Percentiles rank a stretch among this genome's conserved stretches.
Conservation (phyloP, 371 early-diverging fungal species). For the Mucor piriformis region DNA sequence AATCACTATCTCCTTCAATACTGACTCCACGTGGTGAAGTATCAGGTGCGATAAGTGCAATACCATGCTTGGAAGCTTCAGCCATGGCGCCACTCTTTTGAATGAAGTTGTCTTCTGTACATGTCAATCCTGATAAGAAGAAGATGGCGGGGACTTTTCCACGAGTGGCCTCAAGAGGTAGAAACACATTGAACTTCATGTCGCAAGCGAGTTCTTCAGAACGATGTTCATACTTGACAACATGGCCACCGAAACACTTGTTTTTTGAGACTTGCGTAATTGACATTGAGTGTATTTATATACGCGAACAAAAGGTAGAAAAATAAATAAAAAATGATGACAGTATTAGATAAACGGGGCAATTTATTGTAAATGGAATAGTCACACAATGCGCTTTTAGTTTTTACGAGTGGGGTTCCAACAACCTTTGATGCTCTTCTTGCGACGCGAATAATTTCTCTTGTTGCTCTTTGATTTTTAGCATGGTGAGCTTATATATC, state of each 20-base stretch:
- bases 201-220: constrained; percentile 66
- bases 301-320: not conserved
- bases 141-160: constrained; percentile 67
- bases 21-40: constrained; percentile 76
- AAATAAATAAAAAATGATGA: not conserved
- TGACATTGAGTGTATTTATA: constrained; percentile 12
- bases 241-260: constrained; percentile 70
- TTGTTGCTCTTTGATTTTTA: constrained; percentile 4
- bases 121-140: constrained; percentile 76
- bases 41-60: constrained; percentile 84
- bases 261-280: constrained; percentile 37
- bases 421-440: not conserved
- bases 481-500: constrained; percentile 10
- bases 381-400: not conserved
- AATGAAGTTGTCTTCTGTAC: constrained; percentile 86
- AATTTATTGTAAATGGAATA: not conserved
- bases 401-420: not conserved
- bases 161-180: constrained; percentile 60
- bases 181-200: constrained; percentile 80
- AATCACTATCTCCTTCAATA: constrained; percentile 54
- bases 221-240: constrained; percentile 72
- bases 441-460: not conserved
- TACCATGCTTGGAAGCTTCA: constrained; percentile 65
- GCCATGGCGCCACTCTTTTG: constrained; percentile 81
- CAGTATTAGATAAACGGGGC: no score